Percentiles rank a stretch among this genome's conserved stretches.
phyloP scores from a whole-genome alignment of 495 filamentous ascomycete species.

The Niebla homalea region DNA sequence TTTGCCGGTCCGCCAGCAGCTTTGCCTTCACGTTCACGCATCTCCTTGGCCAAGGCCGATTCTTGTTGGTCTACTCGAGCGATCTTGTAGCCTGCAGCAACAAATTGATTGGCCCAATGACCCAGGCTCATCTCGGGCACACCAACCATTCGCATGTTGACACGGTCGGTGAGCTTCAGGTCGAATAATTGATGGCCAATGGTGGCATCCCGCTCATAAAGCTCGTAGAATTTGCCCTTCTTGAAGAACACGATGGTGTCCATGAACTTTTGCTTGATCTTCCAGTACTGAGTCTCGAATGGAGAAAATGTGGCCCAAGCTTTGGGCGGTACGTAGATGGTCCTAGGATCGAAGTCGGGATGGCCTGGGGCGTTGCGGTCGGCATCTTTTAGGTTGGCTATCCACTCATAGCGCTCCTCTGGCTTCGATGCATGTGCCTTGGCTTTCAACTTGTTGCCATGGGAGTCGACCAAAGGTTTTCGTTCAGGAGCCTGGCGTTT shows the following conservation, averaged over 20 bases:
- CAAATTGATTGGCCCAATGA: constrained; percentile 89
- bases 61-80: constrained; percentile 94
- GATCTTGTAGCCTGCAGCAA: constrained; percentile 91
- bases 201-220: constrained; percentile 97
- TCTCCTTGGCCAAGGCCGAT: constrained; percentile 89
- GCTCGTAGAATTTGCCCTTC: constrained; percentile 98
- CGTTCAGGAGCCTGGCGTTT: constrained; percentile 34
- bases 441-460: constrained; percentile 44
- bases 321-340: constrained; percentile 69
- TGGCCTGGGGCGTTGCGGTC: constrained; percentile 68
- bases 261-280: constrained; percentile 97
- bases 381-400: constrained; percentile 70
- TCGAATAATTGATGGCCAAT: constrained; percentile 96
- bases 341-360: constrained; percentile 84
- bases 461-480: constrained; percentile 5
- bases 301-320: constrained; percentile 72
- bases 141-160: constrained; percentile 99
- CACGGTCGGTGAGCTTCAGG: constrained; percentile 90
- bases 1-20: constrained; percentile 31
- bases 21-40: constrained; percentile 73
- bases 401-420: constrained; percentile 74
- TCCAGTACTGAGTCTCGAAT: constrained; percentile 99
- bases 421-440: constrained; percentile 69
- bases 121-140: constrained; percentile 83
- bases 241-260: constrained; percentile 99